Conservation (phyloP, 176 grass and related monocot genomes). For the Metroxylon sagu region DNA sequence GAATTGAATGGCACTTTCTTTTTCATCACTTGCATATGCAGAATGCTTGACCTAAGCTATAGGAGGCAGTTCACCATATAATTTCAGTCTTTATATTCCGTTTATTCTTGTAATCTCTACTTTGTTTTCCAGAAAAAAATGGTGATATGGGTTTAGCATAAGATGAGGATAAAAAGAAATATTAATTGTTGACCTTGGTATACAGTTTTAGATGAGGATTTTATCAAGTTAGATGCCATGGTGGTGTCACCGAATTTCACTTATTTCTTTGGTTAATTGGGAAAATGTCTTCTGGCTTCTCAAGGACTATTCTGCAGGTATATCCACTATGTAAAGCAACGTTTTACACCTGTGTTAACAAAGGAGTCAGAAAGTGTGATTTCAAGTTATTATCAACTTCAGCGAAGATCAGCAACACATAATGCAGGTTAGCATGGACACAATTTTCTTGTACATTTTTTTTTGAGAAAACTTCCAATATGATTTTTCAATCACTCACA, state of each 20-base stretch:
- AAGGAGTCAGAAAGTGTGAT: conserved; percentile 76
- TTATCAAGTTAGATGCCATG: too few relatives aligned
- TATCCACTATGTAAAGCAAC: conserved; percentile 65
- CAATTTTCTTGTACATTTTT: not conserved
- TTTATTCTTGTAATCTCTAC: too few relatives aligned
- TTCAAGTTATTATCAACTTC: conserved; percentile 84
- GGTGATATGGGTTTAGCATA: too few relatives aligned
- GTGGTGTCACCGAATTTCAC: not conserved
- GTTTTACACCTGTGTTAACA: conserved; percentile 75
- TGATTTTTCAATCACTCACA: conserved; percentile 13
- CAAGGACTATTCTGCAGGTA: conserved; percentile 39
- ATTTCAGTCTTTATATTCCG: too few relatives aligned
- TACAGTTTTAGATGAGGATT: too few relatives aligned
- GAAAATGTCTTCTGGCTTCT: not conserved
- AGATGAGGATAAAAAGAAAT: too few relatives aligned
- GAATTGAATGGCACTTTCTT: too few relatives aligned
- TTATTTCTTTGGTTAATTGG: not conserved
- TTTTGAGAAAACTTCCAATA: not conserved
- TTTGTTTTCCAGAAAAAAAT: too few relatives aligned
- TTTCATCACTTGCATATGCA: too few relatives aligned
- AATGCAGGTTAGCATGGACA: conserved; percentile 52
- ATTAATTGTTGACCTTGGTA: too few relatives aligned
- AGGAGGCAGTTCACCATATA: too few relatives aligned
- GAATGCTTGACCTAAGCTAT: too few relatives aligned
- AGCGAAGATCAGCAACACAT: conserved; percentile 64